These are phyloP conservation scores for Sarcocystis neurona DNA, from an alignment of 169 alveolate species.

Conservation along the genomic window DNA sequence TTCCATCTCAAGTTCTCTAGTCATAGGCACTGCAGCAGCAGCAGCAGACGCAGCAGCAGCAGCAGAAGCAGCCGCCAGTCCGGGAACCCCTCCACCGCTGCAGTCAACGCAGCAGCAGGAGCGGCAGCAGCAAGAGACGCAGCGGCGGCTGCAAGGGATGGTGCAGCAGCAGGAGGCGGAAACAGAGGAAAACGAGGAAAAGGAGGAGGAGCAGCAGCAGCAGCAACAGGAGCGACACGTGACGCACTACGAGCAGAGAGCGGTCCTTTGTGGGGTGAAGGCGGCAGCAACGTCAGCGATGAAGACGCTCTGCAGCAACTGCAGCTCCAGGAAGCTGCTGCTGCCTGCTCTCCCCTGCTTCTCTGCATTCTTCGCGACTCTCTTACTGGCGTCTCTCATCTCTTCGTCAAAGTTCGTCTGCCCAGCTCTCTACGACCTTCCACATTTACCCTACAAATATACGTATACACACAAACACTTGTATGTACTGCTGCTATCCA, in stretches of 20 bases:
- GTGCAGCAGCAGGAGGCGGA: neutral
- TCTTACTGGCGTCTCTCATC: neutral
- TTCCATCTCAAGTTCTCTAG: too few relatives aligned
- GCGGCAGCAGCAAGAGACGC: neutral
- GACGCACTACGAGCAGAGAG: neutral
- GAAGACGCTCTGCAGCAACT: too few relatives aligned
- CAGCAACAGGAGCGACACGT: neutral
- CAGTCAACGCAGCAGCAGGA: neutral
- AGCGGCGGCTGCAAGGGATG: neutral
- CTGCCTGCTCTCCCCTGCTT: neutral
- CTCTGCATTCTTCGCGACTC: conserved; percentile 19
- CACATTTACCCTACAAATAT: too few relatives aligned
- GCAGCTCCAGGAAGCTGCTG: neutral
- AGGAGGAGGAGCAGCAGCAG: neutral
- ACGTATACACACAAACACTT: too few relatives aligned
- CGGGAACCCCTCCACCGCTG: too few relatives aligned
- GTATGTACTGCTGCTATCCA: too few relatives aligned
- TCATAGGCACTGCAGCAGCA: too few relatives aligned
- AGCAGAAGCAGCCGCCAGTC: too few relatives aligned
- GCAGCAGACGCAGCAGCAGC: too few relatives aligned
- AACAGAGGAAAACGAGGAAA: neutral
- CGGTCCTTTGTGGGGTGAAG: too few relatives aligned
- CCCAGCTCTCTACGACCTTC: too few relatives aligned
- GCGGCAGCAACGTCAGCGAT: too few relatives aligned
- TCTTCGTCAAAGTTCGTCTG: conserved; percentile 17